Evolutionary conservation across 2,329 filamentous ascomycete genomes (phyloP).

Genomic region (Ophiostoma piceae): DNA sequence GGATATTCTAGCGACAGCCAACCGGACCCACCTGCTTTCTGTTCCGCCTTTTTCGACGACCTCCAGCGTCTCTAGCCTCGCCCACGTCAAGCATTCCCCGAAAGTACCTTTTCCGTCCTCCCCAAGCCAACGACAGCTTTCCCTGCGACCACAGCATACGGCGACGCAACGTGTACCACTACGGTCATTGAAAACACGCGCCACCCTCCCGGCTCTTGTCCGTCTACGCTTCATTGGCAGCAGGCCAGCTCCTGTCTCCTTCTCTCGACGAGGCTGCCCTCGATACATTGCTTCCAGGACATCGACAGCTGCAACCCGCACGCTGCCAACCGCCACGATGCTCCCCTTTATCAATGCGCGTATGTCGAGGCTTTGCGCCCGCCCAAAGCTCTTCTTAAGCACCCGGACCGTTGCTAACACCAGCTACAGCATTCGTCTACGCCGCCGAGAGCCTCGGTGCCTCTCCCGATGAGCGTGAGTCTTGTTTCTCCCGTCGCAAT

Average conservation of each 20-base stretch:
- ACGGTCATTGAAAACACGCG: background rate
- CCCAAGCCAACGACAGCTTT: background rate
- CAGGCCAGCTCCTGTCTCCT: background rate
- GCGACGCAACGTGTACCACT: background rate
- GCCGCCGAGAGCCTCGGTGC: constrained; percentile 40
- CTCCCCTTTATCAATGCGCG: constrained; percentile 32
- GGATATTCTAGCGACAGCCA: background rate
- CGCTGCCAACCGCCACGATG: constrained; percentile 27
- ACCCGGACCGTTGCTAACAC: background rate
- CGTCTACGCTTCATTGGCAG: background rate
- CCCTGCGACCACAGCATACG: background rate
- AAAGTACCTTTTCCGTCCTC: background rate
- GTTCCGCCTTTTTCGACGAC: constrained; percentile 6
- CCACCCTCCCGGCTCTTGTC: background rate
- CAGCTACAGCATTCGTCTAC: constrained; percentile 40
- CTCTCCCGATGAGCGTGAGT: constrained; percentile 44
- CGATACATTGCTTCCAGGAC: background rate
- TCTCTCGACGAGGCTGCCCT: constrained; percentile 7
- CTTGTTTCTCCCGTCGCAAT: background rate
- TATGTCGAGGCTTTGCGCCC: constrained; percentile 26
- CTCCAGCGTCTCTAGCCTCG: background rate
- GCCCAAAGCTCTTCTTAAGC: background rate
- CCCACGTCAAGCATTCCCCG: background rate
- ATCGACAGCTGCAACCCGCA: background rate
- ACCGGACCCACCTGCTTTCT: background rate